Percentiles rank a stretch among this genome's conserved stretches.
These are phyloP conservation scores for Panicum virgatum DNA, from an alignment of 202 grass and related monocot genomes.

Conservation along the genomic window DNA sequence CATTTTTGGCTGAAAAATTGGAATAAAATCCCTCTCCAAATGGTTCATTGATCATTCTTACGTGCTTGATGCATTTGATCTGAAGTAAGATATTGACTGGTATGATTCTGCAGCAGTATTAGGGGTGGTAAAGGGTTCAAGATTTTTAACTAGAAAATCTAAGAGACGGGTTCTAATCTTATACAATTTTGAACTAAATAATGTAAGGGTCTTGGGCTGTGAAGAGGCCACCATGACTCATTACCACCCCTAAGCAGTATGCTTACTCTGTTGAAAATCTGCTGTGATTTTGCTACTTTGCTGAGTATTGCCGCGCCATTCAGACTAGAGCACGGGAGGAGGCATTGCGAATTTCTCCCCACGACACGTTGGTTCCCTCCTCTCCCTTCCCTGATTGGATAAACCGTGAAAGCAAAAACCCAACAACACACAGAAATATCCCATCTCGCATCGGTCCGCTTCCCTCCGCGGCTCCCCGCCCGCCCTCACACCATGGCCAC, in stretches of 20 bases:
- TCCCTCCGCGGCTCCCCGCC: not conserved
- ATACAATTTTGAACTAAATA: no score
- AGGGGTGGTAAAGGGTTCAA: no score
- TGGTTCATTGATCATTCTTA: not conserved
- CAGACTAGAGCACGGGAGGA: no score
- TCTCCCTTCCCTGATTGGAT: constrained; percentile 34
- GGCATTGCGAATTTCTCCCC: no score
- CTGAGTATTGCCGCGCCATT: not conserved
- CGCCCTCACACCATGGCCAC: constrained; percentile 44
- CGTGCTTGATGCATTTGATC: not conserved
- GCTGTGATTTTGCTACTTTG: not conserved
- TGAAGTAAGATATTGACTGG: not conserved
- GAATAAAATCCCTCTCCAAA: not conserved
- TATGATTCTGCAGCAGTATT: not conserved
- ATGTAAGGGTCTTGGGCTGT: no score
- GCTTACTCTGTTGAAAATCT: not conserved
- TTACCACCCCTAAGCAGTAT: no score
- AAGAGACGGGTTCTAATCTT: no score
- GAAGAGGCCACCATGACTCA: no score
- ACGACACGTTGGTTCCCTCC: constrained; percentile 30
- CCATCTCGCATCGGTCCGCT: not conserved
- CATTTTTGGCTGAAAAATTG: not conserved
- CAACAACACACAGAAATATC: not conserved
- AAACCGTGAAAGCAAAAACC: constrained; percentile 24
- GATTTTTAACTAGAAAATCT: no score